Conservation (phyloP, 2,329 filamentous ascomycete species). For the Tolypocladium guangdongense region DNA sequence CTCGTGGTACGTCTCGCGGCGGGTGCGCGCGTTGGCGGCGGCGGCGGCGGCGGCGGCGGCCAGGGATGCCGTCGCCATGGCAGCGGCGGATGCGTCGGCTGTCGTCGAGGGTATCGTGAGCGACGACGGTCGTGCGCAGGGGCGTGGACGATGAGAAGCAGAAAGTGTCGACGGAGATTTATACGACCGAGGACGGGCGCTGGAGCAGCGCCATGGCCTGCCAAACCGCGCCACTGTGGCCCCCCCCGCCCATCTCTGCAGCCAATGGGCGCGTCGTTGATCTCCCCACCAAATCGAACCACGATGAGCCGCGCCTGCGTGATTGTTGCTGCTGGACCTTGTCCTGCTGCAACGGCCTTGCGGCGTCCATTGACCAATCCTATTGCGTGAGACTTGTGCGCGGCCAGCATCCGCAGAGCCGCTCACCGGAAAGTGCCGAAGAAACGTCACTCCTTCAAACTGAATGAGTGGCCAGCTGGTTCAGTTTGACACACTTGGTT, state of each 20-base stretch:
- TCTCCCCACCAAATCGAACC: constrained; percentile 2
- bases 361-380: neutral
- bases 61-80: neutral
- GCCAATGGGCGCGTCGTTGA: neutral
- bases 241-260: neutral
- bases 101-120: neutral
- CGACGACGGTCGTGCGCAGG: neutral
- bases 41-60: constrained; percentile 18
- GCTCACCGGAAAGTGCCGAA: neutral
- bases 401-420: neutral
- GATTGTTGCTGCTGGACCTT: neutral
- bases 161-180: neutral
- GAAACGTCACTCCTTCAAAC: neutral
- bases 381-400: neutral
- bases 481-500: neutral
- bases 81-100: neutral
- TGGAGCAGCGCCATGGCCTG: neutral
- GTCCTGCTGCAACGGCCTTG: neutral
- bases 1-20: constrained; percentile 46
- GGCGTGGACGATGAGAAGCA: neutral
- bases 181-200: neutral
- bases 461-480: neutral
- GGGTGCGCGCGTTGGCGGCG: constrained; percentile 27
- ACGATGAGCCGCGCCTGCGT: too few relatives aligned
- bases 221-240: constrained; percentile 4